These are phyloP conservation scores for Erysimum cheiranthoides DNA, from an alignment of 345 rosid genomes.

Conservation along the genomic window DNA sequence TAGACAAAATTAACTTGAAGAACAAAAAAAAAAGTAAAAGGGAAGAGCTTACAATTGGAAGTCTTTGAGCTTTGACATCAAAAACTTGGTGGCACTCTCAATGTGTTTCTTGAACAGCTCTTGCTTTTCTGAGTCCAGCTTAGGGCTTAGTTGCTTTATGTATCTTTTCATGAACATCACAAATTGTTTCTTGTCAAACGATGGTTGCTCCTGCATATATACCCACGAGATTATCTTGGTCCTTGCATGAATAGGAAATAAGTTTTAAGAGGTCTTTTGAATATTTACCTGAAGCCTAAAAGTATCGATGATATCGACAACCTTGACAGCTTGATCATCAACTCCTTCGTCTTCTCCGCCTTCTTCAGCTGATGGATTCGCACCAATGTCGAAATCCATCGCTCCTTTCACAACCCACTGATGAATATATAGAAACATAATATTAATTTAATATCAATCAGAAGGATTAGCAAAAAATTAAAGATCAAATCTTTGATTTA, in stretches of 20 bases:
- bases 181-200: conserved; percentile 83
- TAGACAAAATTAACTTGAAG: background rate
- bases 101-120: conserved; percentile 73
- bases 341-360: conserved; percentile 78
- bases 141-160: conserved; percentile 67
- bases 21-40: background rate
- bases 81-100: conserved; percentile 81
- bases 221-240: background rate
- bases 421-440: conserved; percentile 9
- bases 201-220: conserved; percentile 75
- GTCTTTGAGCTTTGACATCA: conserved; percentile 74
- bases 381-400: conserved; percentile 72
- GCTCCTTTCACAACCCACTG: conserved; percentile 95
- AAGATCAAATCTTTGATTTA: background rate
- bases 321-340: conserved; percentile 78
- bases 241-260: background rate
- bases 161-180: conserved; percentile 65
- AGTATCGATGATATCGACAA: conserved; percentile 90
- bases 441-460: background rate
- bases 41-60: conserved; percentile 68
- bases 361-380: conserved; percentile 92
- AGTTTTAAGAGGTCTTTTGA: background rate
- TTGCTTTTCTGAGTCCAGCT: conserved; percentile 62
- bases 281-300: conserved; percentile 81
- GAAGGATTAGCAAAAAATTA: too few species aligned